A percentile compares a stretch with the other conserved stretches of the same genome.
These are phyloP conservation scores for Paragyromitra xinjiangensis DNA, from an alignment of 495 filamentous ascomycete genomes.

Conservation along the genomic window DNA sequence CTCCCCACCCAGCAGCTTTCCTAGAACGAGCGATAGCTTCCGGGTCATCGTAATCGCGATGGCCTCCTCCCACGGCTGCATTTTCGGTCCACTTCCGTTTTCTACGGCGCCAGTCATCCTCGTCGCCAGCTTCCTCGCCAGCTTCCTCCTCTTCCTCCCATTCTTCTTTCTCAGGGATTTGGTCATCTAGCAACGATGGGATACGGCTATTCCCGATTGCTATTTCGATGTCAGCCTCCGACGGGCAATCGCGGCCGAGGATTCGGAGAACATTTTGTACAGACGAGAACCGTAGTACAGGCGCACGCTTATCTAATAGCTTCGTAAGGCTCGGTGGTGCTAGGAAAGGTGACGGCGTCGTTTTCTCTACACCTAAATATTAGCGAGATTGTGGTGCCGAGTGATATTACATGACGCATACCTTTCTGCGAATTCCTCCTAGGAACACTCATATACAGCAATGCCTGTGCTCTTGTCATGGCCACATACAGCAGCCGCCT, in stretches of 20 bases:
- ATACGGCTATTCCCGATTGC: slow-evolving; percentile 60
- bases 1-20: slow-evolving; percentile 19
- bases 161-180: slow-evolving; percentile 68
- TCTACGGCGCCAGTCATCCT: slow-evolving; percentile 35
- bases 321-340: slow-evolving; percentile 61
- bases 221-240: slow-evolving; percentile 62
- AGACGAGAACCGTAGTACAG: slow-evolving; percentile 65
- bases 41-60: not conserved
- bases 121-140: not conserved
- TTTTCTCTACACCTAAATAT: slow-evolving; percentile 63
- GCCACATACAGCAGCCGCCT: slow-evolving; percentile 92
- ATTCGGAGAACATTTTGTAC: slow-evolving; percentile 71
- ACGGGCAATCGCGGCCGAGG: slow-evolving; percentile 67
- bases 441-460: slow-evolving; percentile 92
- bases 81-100: slow-evolving; percentile 39
- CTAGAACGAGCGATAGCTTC: not conserved
- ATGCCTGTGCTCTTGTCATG: slow-evolving; percentile 91
- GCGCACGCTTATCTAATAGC: slow-evolving; percentile 68
- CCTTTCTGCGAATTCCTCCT: slow-evolving; percentile 67
- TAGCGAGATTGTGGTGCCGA: not conserved
- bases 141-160: slow-evolving; percentile 26
- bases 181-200: slow-evolving; percentile 67
- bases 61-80: not conserved
- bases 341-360: slow-evolving; percentile 72
- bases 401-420: slow-evolving; percentile 36